A percentile compares a stretch with the other conserved stretches of the same genome.
phyloP scores from a whole-genome alignment of 2,329 filamentous ascomycete species.

The Pseudonectria buxi region DNA sequence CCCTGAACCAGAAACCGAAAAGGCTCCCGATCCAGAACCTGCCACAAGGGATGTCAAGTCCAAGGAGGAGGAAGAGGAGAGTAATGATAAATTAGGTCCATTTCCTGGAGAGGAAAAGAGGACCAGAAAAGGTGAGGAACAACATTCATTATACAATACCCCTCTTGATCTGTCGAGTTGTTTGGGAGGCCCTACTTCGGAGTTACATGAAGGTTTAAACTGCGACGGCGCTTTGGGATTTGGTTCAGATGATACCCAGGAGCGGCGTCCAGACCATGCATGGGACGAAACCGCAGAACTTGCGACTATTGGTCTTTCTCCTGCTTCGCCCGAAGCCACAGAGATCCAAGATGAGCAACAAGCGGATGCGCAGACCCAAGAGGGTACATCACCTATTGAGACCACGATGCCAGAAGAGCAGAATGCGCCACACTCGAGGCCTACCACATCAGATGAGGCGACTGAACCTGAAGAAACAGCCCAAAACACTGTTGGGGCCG shows the following conservation, averaged over 20 bases:
- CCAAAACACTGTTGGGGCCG: not conserved
- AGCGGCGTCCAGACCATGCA: constrained; percentile 11
- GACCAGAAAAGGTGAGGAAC: constrained; percentile 39
- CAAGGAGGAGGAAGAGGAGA: constrained; percentile 28
- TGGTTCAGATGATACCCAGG: constrained; percentile 20
- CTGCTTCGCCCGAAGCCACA: constrained; percentile 7
- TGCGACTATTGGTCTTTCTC: constrained; percentile 11
- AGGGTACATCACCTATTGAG: constrained; percentile 9
- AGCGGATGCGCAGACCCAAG: constrained; percentile 1
- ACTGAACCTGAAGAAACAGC: constrained; percentile 2
- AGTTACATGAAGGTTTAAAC: constrained; percentile 19
- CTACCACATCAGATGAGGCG: constrained; percentile 5
- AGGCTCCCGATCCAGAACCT: constrained; percentile 9
- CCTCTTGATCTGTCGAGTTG: constrained; percentile 29
- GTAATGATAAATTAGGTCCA: constrained; percentile 33
- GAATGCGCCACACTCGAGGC: constrained; percentile 7
- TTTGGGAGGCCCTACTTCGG: constrained; percentile 22
- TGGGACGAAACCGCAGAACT: constrained; percentile 19
- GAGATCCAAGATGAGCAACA: constrained; percentile 6
- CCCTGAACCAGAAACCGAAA: constrained; percentile 14
- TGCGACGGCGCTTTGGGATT: constrained; percentile 22
- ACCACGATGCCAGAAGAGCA: constrained; percentile 17
- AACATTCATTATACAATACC: constrained; percentile 31
- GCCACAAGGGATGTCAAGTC: constrained; percentile 14
- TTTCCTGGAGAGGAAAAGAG: constrained; percentile 31